Percentiles rank a stretch among this genome's conserved stretches.
Conservation (phyloP, 2,329 filamentous ascomycete species). For the Fulvia fulva region DNA sequence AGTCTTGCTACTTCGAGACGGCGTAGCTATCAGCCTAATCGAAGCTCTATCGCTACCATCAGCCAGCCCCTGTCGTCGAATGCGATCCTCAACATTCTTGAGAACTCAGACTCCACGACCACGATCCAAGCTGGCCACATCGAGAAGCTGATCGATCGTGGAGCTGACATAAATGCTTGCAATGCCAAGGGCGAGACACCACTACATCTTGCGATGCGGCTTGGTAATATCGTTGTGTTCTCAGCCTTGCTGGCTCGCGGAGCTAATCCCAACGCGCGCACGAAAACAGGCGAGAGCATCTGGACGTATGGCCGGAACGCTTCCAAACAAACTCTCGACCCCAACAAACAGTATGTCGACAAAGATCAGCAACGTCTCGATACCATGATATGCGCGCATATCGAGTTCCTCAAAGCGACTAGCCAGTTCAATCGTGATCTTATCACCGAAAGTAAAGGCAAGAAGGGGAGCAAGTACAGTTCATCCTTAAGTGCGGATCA, state of each 20-base stretch:
- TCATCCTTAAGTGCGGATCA: background rate
- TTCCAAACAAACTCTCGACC: background rate
- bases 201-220: conserved; percentile 5
- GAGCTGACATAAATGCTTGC: conserved; percentile 1
- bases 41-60: background rate
- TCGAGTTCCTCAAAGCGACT: conserved; percentile 8
- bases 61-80: background rate
- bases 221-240: conserved; percentile 4
- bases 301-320: conserved; percentile 6
- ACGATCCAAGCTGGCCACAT: conserved; percentile 3
- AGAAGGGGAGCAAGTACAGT: background rate
- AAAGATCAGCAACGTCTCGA: background rate
- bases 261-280: conserved; percentile 1
- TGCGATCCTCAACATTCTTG: background rate
- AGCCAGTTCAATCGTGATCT: conserved; percentile 5
- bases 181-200: conserved; percentile 5
- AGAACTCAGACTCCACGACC: background rate
- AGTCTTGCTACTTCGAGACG: background rate
- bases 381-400: conserved; percentile 5
- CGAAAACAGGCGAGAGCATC: conserved; percentile 3
- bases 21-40: background rate
- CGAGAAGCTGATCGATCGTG: conserved; percentile 3
- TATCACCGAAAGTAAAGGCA: background rate
- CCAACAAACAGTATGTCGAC: background rate
- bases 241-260: conserved; percentile 1